Base-by-base conservation (phyloP, 2,329 filamentous ascomycete genomes). In the Neofusicoccum ribis region DNA sequence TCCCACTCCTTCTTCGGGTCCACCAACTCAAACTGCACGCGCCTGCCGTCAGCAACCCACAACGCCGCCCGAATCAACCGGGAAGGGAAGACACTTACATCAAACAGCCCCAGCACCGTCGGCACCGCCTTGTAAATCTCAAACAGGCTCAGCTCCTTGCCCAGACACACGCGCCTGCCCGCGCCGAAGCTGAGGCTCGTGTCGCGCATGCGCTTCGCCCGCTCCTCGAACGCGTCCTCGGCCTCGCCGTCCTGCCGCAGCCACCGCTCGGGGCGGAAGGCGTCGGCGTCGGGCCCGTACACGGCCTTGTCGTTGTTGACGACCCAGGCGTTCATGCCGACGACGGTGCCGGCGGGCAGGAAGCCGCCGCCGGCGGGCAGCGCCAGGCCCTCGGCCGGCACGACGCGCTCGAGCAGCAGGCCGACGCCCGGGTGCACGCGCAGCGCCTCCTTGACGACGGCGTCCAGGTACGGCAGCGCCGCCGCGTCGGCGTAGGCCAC, bases 91-190 rank as follows among this genome's bases (percentile, higher is more conserved):
- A 37, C 20, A 73, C 77, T 71, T 63, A 79, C 76, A 68, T 83
- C 74, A 68, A 83, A 85, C 46, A 69, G 74, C 7, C 68, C 70
- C 67, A 83, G 76, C 52, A 85, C 65, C 41, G 84, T 81, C 4
- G 84, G 84, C 41, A 86, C 74, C 41, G 87, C 79, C 77, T 88
- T 88, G 3, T 51, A 50, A 27, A 62, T 51, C 59, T 62, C 59
- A 43, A 62, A 62, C 34, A 62, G 5, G 8, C 59, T 51, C 47
- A 62, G 15, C 59, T 62, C 59, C 47, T 12, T 62, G 20, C 59
- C 59, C 14, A 62, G 17, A 20, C 59, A 62, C 9, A 62, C 59
- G 15, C 59, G 9, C 46, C 59, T 62, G 2, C 59, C 59, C 20
- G 46, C 59, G 12, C 59, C 59, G 15, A 62, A 62, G 36, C 46